A percentile compares a stretch with the other conserved stretches of the same genome.
Evolutionary conservation across 2,329 filamentous ascomycete genomes (phyloP).

Genomic region (Cordyceps fumosorosea): DNA sequence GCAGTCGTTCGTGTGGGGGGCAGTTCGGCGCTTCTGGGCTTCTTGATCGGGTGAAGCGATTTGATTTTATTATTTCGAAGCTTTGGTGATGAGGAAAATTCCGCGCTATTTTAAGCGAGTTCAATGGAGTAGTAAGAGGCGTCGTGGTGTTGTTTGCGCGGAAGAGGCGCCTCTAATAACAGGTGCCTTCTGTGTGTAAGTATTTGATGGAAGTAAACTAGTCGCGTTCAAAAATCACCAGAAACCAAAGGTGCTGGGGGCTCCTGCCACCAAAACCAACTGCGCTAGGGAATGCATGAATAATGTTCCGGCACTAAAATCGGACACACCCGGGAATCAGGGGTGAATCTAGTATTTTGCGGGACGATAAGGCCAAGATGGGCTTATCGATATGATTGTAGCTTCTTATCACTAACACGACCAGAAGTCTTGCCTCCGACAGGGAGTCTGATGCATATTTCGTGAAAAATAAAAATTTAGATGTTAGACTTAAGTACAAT

Average conservation of each 20-base stretch:
- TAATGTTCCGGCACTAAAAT: slow-evolving; percentile 24
- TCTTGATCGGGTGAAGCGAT: not conserved
- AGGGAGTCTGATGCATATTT: not conserved
- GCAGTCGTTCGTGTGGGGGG: not conserved
- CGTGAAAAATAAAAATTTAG: no score
- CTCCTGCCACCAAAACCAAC: slow-evolving; percentile 34
- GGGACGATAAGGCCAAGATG: not conserved
- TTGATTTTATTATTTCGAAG: slow-evolving; percentile 12
- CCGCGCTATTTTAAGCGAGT: slow-evolving; percentile 17
- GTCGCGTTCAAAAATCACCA: slow-evolving; percentile 35
- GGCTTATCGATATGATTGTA: not conserved
- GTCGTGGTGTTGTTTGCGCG: slow-evolving; percentile 6
- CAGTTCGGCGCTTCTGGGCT: slow-evolving; percentile 6
- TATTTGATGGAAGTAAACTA: slow-evolving; percentile 13
- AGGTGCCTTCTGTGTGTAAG: not conserved
- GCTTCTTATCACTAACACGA: not conserved
- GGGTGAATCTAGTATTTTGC: slow-evolving; percentile 6
- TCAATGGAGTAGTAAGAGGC: not conserved
- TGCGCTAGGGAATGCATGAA: slow-evolving; percentile 33
- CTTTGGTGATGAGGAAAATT: not conserved
- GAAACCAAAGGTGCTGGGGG: slow-evolving; percentile 31
- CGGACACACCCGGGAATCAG: not conserved
- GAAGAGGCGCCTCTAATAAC: not conserved
- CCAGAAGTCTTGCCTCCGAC: no score
- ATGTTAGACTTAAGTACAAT: no score